A percentile compares a stretch with the other conserved stretches of the same genome.
phyloP scores from a whole-genome alignment of 306 rosid species.

The Hippophae gyantsensis region DNA sequence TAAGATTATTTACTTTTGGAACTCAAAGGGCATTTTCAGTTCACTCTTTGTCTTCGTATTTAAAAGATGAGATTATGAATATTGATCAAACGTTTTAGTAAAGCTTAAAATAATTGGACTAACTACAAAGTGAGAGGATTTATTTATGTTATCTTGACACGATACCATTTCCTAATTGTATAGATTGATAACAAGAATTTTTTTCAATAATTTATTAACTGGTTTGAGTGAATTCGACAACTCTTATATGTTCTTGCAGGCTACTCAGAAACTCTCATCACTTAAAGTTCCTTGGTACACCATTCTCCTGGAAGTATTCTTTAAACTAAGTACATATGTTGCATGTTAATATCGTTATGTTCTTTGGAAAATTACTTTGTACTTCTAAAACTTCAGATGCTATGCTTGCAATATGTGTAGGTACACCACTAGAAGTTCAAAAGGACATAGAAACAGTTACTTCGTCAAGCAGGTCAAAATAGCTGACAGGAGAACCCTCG shows the following conservation, averaged over 20 bases:
- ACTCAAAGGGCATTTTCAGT: not conserved
- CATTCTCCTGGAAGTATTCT: constrained; percentile 12
- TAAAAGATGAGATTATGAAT: not conserved
- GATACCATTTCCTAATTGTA: no score
- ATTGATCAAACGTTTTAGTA: not conserved
- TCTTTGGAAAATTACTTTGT: not conserved
- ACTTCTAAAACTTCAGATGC: constrained; percentile 2
- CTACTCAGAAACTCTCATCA: constrained; percentile 29
- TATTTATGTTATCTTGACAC: no score
- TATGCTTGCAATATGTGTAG: constrained; percentile 21
- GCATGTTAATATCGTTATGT: no score
- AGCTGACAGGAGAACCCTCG: constrained; percentile 35
- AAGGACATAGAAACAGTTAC: constrained; percentile 29
- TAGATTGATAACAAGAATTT: no score
- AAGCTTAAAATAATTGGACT: not conserved
- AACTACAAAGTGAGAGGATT: no score
- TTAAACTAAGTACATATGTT: constrained; percentile 5
- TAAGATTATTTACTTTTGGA: constrained; percentile 18
- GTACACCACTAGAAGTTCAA: constrained; percentile 37
- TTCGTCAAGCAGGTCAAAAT: constrained; percentile 38
- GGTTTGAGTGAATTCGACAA: not conserved
- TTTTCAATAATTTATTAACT: no score
- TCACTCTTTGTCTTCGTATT: not conserved
- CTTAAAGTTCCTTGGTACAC: constrained; percentile 50
- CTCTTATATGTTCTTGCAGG: constrained; percentile 25